Base-by-base conservation (phyloP, 257 asterid species). In the Penstemon newberryi region DNA sequence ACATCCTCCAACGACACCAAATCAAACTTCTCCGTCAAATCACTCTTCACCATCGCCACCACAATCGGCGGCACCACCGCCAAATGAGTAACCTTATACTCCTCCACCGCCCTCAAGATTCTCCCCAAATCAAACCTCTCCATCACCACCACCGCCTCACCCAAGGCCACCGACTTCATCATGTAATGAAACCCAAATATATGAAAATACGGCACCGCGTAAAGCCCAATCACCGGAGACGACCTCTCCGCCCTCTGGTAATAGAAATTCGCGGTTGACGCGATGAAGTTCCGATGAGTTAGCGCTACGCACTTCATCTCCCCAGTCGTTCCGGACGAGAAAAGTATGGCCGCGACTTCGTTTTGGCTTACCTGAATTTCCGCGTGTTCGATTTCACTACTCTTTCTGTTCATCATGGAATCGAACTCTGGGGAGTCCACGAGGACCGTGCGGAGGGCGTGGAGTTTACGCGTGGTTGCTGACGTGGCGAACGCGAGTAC, bases 301-400 rank as follows among this genome's bases (percentile, higher is more conserved):
- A 85, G 6, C 15, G 62, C 77, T 49, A 85, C 92, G 38, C 89
- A 92, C 51, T 87, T 87, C 65, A 76, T 80, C 36, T 47, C 63
- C 57, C 95, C 95, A 13, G 88, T 85, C n/a, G 92, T 87, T 42
- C 95, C 89, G 4, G 89, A 85, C 6, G 95, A 87, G 54, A 74
- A 87, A 37, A 87, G 66, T 43, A 87, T 79, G 46, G 85, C 91
- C 49, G 91, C 91, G 7, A 86, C 68, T 55, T 83, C 86, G 18
- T 68, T 60, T 55, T 85, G 89, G 10, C 50, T 69, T 70, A 80
- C 79, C 68, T 77, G 75, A 13, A 78, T 75, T 6, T 0, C 65
- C 8, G 56, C 60, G 56, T 55, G 7, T 56, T 49, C 63, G 4
- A 15, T 25, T 1, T 7, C 39, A 7, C 50, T 8, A 51, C 36